A percentile compares a stretch with the other conserved stretches of the same genome.
phyloP scores from a whole-genome alignment of 768 basidiomycete species.

The Lepiota brunneoincarnata region DNA sequence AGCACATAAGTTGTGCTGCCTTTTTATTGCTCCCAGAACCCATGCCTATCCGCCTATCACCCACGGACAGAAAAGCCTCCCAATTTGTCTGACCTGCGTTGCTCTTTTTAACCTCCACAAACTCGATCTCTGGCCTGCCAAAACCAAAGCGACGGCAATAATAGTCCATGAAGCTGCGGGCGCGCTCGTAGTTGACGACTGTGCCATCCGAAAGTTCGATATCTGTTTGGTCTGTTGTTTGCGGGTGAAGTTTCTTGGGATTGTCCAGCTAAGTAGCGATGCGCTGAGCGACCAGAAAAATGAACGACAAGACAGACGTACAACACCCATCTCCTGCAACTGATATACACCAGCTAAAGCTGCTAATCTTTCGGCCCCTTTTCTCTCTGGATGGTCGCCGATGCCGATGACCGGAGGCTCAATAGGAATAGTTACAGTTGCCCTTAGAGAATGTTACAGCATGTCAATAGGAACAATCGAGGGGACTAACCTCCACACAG shows the following conservation, averaged over 20 bases:
- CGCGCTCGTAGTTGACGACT: conserved; percentile 63
- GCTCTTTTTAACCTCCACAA: conserved; percentile 28
- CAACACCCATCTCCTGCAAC: conserved; percentile 58
- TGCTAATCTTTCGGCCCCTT: conserved; percentile 72
- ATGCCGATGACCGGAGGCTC: conserved; percentile 49
- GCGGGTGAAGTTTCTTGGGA: conserved; percentile 26
- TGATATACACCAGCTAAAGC: conserved; percentile 74
- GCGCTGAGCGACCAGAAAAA: not conserved
- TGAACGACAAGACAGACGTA: conserved; percentile 35
- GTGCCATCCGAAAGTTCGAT: conserved; percentile 59
- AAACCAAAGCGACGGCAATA: conserved; percentile 84
- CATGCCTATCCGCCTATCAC: conserved; percentile 78
- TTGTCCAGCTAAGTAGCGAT: conserved; percentile 34
- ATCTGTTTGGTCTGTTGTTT: conserved; percentile 19
- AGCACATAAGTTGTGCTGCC: conserved; percentile 64
- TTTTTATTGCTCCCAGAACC: conserved; percentile 73
- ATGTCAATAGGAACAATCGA: not conserved
- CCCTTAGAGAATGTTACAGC: conserved; percentile 23
- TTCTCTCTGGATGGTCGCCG: conserved; percentile 58
- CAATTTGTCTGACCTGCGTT: conserved; percentile 37
- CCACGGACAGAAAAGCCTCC: conserved; percentile 77
- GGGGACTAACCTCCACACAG: conserved; percentile 44
- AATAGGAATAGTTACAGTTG: conserved; percentile 34
- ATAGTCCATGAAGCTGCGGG: conserved; percentile 91
- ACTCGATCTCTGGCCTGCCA: conserved; percentile 67